These are phyloP conservation scores for Linum tenue DNA, from an alignment of 345 rosid species.

Conservation along the genomic window DNA sequence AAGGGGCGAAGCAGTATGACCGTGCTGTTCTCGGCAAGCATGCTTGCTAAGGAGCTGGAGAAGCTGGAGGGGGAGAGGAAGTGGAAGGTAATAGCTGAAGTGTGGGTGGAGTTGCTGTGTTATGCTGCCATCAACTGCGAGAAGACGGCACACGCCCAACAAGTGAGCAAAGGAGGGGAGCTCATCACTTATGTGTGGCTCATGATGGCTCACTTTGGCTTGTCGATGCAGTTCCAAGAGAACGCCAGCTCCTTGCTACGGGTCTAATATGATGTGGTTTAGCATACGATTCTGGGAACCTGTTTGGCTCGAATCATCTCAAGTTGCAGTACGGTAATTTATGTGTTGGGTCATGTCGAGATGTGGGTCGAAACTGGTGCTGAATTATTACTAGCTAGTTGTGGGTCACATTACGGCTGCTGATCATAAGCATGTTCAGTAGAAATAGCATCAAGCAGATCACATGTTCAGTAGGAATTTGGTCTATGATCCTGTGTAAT, in stretches of 20 bases:
- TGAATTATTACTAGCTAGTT: no score
- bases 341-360: no score
- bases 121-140: conserved; percentile 53
- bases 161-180: conserved; percentile 57
- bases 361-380: no score
- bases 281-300: no score
- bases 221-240: conserved; percentile 45
- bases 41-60: conserved; percentile 41
- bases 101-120: conserved; percentile 59
- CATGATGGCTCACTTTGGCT: conserved; percentile 69
- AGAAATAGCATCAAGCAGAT: no score
- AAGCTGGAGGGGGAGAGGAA: conserved; percentile 17
- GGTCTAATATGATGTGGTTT: no score
- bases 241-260: conserved; percentile 15
- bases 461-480: no score
- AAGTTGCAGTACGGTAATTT: no score
- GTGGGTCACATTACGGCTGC: no score
- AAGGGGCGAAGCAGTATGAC: conserved; percentile 62
- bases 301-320: no score
- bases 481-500: no score
- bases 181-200: conserved; percentile 55
- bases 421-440: no score
- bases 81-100: conserved; percentile 44
- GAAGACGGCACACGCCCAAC: conserved; percentile 45
- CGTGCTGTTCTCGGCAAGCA: conserved; percentile 48